Conservation (phyloP, 2,329 filamentous ascomycete species). For the Gnomoniopsis smithogilvyi region DNA sequence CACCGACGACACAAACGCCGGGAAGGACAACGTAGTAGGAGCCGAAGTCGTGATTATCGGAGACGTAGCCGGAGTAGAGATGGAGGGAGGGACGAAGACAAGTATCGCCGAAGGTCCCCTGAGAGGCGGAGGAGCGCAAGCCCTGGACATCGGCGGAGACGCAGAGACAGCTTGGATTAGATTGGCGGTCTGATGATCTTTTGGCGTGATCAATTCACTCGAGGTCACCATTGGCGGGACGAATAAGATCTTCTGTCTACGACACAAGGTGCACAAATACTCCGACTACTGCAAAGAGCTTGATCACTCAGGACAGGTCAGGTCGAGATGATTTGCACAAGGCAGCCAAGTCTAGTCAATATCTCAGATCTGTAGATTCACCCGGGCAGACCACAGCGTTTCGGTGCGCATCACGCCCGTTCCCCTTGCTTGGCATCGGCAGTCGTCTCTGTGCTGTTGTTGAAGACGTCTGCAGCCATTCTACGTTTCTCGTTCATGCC, state of each 20-base stretch:
- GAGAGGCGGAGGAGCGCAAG: conserved; percentile 22
- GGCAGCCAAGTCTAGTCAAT: too few species aligned
- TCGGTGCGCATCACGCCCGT: neutral
- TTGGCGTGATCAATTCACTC: neutral
- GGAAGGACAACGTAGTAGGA: conserved; percentile 23
- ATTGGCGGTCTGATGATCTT: neutral
- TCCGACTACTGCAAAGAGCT: too few species aligned
- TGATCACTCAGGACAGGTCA: too few species aligned
- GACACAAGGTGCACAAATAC: too few species aligned
- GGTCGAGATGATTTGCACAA: too few species aligned
- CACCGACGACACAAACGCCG: conserved; percentile 29
- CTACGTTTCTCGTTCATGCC: neutral
- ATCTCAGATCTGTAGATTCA: neutral
- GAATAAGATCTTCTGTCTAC: neutral
- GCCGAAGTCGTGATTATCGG: conserved; percentile 28
- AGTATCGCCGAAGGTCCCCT: conserved; percentile 27
- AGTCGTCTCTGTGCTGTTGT: neutral
- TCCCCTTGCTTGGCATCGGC: too few species aligned
- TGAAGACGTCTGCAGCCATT: neutral
- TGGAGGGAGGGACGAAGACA: conserved; percentile 27
- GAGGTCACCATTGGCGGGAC: neutral
- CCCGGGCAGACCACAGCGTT: neutral
- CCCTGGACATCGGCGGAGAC: conserved; percentile 1
- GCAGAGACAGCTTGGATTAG: neutral
- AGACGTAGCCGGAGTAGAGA: conserved; percentile 16